Conservation (phyloP, 495 filamentous ascomycete genomes). For the Xanthoparmelia taractica region DNA sequence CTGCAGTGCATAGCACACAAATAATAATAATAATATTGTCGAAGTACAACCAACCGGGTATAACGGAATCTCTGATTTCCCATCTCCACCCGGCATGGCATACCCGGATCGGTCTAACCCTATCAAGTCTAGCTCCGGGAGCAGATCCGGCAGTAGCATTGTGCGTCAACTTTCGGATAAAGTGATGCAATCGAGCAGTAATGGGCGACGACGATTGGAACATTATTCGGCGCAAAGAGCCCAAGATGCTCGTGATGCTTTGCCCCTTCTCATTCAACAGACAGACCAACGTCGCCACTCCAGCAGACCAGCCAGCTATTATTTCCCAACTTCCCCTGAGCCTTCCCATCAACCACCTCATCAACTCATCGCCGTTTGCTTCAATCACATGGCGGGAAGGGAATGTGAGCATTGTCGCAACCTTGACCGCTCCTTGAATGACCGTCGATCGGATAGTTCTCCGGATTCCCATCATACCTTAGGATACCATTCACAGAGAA, state of each 20-base stretch:
- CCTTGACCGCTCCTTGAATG: neutral
- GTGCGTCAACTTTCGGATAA: neutral
- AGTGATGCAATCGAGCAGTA: neutral
- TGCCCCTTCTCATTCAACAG: constrained; percentile 16
- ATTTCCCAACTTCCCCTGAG: neutral
- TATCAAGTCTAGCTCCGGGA: neutral
- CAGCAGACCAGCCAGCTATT: constrained; percentile 2
- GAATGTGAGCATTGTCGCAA: constrained; percentile 16
- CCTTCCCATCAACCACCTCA: constrained; percentile 11
- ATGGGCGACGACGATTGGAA: neutral
- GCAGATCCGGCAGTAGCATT: neutral
- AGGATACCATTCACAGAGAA: constrained; percentile 1
- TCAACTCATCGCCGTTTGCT: constrained; percentile 18
- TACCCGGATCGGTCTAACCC: neutral
- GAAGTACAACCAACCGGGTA: neutral
- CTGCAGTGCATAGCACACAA: neutral
- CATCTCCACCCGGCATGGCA: neutral
- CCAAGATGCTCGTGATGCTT: constrained; percentile 11
- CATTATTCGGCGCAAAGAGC: constrained; percentile 14
- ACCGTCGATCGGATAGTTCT: neutral
- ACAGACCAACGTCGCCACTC: neutral
- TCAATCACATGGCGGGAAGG: constrained; percentile 15
- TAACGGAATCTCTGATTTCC: neutral
- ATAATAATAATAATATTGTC: no score
- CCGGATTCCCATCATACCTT: constrained; percentile 7